These are phyloP conservation scores for Aspergillus ustus DNA, from an alignment of 2,329 filamentous ascomycete genomes.

Conservation along the genomic window DNA sequence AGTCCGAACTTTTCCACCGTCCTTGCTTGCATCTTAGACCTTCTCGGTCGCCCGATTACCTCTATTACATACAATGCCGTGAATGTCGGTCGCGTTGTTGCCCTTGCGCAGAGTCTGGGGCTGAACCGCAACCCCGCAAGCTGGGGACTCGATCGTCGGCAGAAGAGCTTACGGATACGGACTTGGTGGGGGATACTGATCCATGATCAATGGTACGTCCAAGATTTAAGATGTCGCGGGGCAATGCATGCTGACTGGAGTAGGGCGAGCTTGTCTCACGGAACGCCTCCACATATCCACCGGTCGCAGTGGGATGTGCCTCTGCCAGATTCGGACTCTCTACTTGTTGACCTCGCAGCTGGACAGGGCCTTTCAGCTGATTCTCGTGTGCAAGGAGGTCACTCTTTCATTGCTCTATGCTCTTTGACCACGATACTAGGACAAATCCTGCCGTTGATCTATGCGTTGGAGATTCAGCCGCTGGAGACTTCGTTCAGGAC, in stretches of 20 bases:
- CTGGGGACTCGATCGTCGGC: slow-evolving; percentile 12
- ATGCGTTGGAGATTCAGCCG: not conserved
- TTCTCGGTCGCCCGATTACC: slow-evolving; percentile 11
- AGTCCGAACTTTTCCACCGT: slow-evolving; percentile 13
- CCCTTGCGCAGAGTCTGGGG: slow-evolving; percentile 9
- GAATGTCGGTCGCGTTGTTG: slow-evolving; percentile 13
- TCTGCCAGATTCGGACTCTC: slow-evolving; percentile 6
- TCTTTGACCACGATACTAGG: slow-evolving; percentile 11
- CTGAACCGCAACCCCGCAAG: slow-evolving; percentile 11
- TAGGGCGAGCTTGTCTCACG: slow-evolving; percentile 15
- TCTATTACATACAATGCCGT: slow-evolving; percentile 16
- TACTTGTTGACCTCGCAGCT: not conserved
- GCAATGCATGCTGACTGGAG: not conserved
- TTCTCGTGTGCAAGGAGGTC: slow-evolving; percentile 3
- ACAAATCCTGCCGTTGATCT: slow-evolving; percentile 10
- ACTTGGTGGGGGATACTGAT: slow-evolving; percentile 15
- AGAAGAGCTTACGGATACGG: slow-evolving; percentile 14
- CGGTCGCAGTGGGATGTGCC: slow-evolving; percentile 11
- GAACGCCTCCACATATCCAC: slow-evolving; percentile 12
- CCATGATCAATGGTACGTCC: slow-evolving; percentile 16
- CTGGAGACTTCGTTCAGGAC: slow-evolving; percentile 4
- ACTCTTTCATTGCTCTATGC: slow-evolving; percentile 12
- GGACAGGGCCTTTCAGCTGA: not conserved
- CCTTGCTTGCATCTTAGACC: slow-evolving; percentile 11
- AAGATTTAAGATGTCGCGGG: no score